Percentiles rank a stretch among this genome's conserved stretches.
Evolutionary conservation across 768 basidiomycete genomes (phyloP).

Genomic region (Gelatoporia subvermispora): DNA sequence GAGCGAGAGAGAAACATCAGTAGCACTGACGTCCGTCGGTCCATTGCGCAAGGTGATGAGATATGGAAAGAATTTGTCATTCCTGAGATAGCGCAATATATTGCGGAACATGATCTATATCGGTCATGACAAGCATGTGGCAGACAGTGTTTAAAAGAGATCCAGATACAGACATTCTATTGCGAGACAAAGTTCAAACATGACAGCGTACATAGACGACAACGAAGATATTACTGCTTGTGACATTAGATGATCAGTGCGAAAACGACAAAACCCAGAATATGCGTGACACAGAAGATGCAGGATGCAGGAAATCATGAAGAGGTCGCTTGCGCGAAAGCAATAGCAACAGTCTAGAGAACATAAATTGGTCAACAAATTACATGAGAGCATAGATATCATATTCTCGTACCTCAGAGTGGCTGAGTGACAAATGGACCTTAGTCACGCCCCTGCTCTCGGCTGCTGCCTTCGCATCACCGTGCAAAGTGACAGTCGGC

Average conservation of each 20-base stretch:
- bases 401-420: conserved; percentile 74
- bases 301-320: conserved; percentile 18
- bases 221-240: conserved; percentile 5
- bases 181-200: neutral
- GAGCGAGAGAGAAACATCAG: conserved; percentile 54
- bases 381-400: neutral
- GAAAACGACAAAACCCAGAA: conserved; percentile 3
- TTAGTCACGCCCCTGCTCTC: conserved; percentile 64
- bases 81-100: conserved; percentile 43
- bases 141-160: neutral
- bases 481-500: conserved; percentile 72
- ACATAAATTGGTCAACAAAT: conserved; percentile 13
- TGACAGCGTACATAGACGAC: neutral
- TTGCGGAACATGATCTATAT: conserved; percentile 46
- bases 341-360: conserved; percentile 72
- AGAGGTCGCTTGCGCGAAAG: conserved; percentile 72
- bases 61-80: conserved; percentile 48
- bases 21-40: conserved; percentile 61
- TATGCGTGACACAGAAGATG: neutral
- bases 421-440: conserved; percentile 82
- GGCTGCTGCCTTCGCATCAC: conserved; percentile 75
- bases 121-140: neutral
- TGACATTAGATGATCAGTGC: neutral
- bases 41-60: conserved; percentile 29
- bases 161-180: neutral